Evolutionary conservation across 306 rosid genomes (phyloP), one percentile per base, ranked within the genome.

Genomic region (Dalbergia cochinchinensis): DNA sequence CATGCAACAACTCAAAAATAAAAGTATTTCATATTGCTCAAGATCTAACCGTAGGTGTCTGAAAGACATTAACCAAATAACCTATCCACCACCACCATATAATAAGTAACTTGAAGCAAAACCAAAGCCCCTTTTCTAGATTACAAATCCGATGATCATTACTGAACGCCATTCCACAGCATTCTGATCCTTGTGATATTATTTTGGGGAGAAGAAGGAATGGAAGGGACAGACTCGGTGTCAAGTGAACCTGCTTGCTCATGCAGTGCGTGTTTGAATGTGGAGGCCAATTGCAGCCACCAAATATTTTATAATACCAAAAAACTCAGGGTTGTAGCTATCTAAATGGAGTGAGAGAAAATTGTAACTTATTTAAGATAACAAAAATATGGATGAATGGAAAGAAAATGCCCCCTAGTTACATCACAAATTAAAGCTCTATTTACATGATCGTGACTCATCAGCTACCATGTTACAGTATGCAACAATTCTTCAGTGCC

Each of bases 361-460:
- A 16, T 53, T 44, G n/a, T 54, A 51, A 16, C 13, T 68, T 47
- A 12, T 54, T 54, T 61, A 14, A 41, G 53, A 66, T 11, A 75
- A 61, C 82, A 76, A 80, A 88, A 86, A 76, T 73, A 81, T 84
- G 73, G 95, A 89, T 86, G 88, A 92, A 92, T 85, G 83, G 88
- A 89, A 85, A 83, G 77, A 90, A 77, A 88, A 57, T 74, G 42
- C 69, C 67, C 76, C 41, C 68, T 58, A 81, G 86, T 73, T 84
- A 82, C 85, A 85, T 76, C 89, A 89, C 88, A 86, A 74, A 78
- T 86, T 78, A 89, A 91, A 89, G 91, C 91, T 77, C 90, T 92
- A 91, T 92, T 91, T 92, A 91, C 94, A 92, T 44, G 80, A 65
- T 54, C 54, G 80, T 39, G 83, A 85, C 83, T 69, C 71, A 80